These are phyloP conservation scores for Cicer judaicum DNA, from an alignment of 306 rosid species.

Conservation along the genomic window DNA sequence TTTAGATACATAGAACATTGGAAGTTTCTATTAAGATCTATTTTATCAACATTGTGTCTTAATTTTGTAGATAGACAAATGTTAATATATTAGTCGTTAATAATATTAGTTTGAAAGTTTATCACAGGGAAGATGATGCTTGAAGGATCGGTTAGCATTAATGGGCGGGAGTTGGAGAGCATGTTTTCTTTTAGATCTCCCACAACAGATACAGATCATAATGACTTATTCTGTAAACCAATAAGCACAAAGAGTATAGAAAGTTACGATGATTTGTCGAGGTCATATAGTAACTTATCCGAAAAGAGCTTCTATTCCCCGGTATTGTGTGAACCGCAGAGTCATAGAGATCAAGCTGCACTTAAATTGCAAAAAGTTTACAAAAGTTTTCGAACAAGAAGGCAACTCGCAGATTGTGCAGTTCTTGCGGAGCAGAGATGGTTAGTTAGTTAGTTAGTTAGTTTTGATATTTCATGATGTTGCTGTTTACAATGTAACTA, in stretches of 20 bases:
- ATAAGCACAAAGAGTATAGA: slow-evolving; percentile 44
- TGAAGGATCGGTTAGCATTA: slow-evolving; percentile 54
- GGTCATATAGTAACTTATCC: slow-evolving; percentile 43
- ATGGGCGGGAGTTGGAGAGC: slow-evolving; percentile 51
- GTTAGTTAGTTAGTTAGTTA: slow-evolving; percentile 50
- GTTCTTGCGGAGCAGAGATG: slow-evolving; percentile 93
- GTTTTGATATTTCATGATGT: slow-evolving; percentile 9
- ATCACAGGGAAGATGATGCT: slow-evolving; percentile 43
- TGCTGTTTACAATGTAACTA: neutral
- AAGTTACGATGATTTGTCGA: slow-evolving; percentile 33
- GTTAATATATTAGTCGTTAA: neutral
- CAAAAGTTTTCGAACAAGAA: slow-evolving; percentile 88
- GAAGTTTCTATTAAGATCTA: slow-evolving; percentile 51
- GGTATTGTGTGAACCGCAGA: slow-evolving; percentile 15
- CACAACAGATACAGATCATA: slow-evolving; percentile 46
- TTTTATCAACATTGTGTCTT: slow-evolving; percentile 43
- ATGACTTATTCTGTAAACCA: slow-evolving; percentile 45
- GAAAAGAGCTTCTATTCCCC: slow-evolving; percentile 41
- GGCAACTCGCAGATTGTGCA: slow-evolving; percentile 88
- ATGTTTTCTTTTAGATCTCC: slow-evolving; percentile 51
- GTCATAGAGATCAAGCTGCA: slow-evolving; percentile 63
- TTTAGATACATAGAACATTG: slow-evolving; percentile 40
- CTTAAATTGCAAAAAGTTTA: slow-evolving; percentile 85
- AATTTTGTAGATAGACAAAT: neutral
- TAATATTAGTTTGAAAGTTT: no score